Conservation (phyloP, 495 filamentous ascomycete genomes). For the Tuber indicum region DNA sequence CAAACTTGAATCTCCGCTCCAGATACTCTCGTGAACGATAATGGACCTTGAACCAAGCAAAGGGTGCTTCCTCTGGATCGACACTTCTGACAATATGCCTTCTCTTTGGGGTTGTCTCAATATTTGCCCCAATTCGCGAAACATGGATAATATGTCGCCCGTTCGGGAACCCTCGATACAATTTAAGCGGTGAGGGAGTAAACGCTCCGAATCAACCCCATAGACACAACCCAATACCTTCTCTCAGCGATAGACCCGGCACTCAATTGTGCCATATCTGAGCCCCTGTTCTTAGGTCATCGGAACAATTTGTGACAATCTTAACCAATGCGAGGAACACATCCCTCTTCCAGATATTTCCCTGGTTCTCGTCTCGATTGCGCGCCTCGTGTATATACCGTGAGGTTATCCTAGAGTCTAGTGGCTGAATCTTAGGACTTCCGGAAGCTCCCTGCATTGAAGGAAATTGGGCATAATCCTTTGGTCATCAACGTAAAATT, state of each 20-base stretch:
- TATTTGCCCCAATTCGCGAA: constrained; percentile 26
- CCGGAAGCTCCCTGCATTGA: constrained; percentile 8
- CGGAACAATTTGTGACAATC: not conserved
- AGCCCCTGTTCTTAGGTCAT: not conserved
- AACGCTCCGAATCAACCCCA: constrained; percentile 21
- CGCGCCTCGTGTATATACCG: constrained; percentile 19
- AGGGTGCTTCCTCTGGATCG: constrained; percentile 29
- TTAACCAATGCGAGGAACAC: constrained; percentile 33
- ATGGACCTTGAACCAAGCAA: constrained; percentile 33
- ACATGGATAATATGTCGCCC: constrained; percentile 17
- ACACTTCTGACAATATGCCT: constrained; percentile 30
- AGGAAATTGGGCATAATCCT: constrained; percentile 33
- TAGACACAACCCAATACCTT: constrained; percentile 17
- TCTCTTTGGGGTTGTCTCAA: constrained; percentile 16
- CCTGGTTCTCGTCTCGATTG: not conserved
- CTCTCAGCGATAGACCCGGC: constrained; percentile 33
- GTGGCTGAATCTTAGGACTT: constrained; percentile 19
- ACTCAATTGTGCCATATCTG: constrained; percentile 34
- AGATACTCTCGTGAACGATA: constrained; percentile 26
- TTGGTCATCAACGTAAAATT: constrained; percentile 36
- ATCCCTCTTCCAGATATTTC: constrained; percentile 27
- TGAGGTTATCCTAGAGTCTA: constrained; percentile 34
- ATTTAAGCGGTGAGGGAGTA: constrained; percentile 1
- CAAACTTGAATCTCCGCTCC: constrained; percentile 12
- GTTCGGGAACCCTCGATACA: constrained; percentile 7